phyloP scores from a whole-genome alignment of 2,329 filamentous ascomycete species.

The Rhynchosporium secalis region DNA sequence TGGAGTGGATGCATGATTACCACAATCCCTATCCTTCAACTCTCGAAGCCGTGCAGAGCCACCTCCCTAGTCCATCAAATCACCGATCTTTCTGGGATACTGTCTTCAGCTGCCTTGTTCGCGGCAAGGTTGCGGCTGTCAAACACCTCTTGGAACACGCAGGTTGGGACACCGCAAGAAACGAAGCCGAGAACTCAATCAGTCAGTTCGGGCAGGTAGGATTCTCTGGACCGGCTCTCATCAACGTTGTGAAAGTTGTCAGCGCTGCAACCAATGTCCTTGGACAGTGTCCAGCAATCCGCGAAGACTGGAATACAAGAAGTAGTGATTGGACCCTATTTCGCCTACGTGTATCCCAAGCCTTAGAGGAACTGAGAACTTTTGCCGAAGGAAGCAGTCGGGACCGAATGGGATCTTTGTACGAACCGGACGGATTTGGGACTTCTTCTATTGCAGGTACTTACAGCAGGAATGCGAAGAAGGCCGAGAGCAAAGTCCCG shows the following conservation, averaged over 20 bases:
- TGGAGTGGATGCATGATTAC: conserved; percentile 78
- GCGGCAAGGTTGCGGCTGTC: conserved; percentile 70
- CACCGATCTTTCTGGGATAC: conserved; percentile 84
- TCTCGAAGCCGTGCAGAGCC: conserved; percentile 60
- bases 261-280: conserved; percentile 69
- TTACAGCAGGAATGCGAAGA: conserved; percentile 65
- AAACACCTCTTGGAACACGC: conserved; percentile 70
- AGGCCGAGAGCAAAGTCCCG: conserved; percentile 82
- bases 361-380: conserved; percentile 68
- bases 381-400: conserved; percentile 75
- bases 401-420: conserved; percentile 38
- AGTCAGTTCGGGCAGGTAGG: conserved; percentile 53
- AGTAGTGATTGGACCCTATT: conserved; percentile 83
- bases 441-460: conserved; percentile 54
- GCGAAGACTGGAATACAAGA: conserved; percentile 78
- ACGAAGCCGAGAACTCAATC: conserved; percentile 60
- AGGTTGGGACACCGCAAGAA: conserved; percentile 75
- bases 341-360: conserved; percentile 69
- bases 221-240: conserved; percentile 74
- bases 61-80: conserved; percentile 71
- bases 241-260: conserved; percentile 73
- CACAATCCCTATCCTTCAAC: conserved; percentile 73
- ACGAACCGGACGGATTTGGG: conserved; percentile 43
- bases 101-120: conserved; percentile 71
- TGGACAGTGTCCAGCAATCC: conserved; percentile 68